Evolutionary conservation across 108 stramenopile species (phyloP).

Genomic region (Stephanodiscus triporus): DNA sequence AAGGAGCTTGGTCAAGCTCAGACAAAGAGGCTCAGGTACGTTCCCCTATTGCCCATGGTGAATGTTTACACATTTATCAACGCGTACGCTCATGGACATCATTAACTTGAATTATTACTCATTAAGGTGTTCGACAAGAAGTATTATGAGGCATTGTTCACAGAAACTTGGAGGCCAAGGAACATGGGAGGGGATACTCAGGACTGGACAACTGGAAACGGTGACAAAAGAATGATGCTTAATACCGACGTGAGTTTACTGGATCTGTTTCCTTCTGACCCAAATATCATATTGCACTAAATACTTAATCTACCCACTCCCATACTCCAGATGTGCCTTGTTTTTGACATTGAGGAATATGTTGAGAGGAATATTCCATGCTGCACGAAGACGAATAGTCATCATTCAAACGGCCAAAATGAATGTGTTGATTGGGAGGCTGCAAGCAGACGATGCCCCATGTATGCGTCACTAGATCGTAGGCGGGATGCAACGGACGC

Average conservation of each 20-base stretch:
- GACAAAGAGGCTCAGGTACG: conserved; percentile 16
- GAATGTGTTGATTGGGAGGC: conserved; percentile 16
- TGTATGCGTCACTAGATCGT: conserved; percentile 1
- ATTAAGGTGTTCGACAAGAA: conserved; percentile 41
- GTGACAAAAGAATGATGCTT: conserved; percentile 40
- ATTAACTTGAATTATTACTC: not conserved
- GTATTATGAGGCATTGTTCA: conserved; percentile 41
- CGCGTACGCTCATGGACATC: too few relatives aligned
- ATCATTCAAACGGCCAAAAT: conserved; percentile 13
- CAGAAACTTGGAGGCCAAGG: conserved; percentile 30
- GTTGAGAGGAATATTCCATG: conserved; percentile 9
- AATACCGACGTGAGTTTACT: conserved; percentile 43
- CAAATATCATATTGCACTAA: too few relatives aligned
- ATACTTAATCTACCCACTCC: not conserved
- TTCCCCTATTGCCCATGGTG: not conserved
- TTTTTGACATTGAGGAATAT: conserved; percentile 21
- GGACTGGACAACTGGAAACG: conserved; percentile 33
- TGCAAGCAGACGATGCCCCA: conserved; percentile 19
- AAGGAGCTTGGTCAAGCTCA: conserved; percentile 36
- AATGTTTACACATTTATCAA: too few relatives aligned
- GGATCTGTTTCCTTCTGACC: not conserved
- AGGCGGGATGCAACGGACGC: conserved; percentile 31
- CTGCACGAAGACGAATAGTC: conserved; percentile 31
- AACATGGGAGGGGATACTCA: conserved; percentile 18
- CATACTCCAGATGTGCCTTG: conserved; percentile 13